Conservation (phyloP, 805 yeast genomes). For the Kazachstania bromeliacearum region DNA sequence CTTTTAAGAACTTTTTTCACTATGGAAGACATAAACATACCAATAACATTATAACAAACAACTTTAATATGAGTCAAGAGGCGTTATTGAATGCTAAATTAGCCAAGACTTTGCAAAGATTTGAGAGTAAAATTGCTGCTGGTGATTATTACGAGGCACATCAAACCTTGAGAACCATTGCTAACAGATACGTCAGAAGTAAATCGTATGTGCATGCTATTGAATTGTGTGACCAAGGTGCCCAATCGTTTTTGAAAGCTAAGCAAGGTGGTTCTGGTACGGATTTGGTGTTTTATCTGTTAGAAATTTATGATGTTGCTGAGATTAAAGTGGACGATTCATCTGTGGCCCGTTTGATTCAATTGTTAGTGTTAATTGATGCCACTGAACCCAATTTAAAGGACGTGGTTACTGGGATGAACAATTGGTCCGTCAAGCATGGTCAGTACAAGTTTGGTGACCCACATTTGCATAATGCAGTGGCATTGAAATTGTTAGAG, state of each 20-base stretch:
- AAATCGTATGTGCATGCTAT: slow-evolving; percentile 62
- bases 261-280: slow-evolving; percentile 73
- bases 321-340: slow-evolving; percentile 34
- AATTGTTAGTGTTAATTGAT: slow-evolving; percentile 36
- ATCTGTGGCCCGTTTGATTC: slow-evolving; percentile 39
- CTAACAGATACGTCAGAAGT: slow-evolving; percentile 68
- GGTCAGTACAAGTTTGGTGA: slow-evolving; percentile 58
- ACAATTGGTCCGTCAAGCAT: slow-evolving; percentile 53
- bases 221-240: slow-evolving; percentile 63
- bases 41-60: too few relatives aligned
- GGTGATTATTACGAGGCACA: slow-evolving; percentile 92
- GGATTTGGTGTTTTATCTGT: slow-evolving; percentile 61
- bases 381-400: slow-evolving; percentile 52
- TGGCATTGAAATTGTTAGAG: slow-evolving; percentile 57
- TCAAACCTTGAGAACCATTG: slow-evolving; percentile 84
- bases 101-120: too few relatives aligned
- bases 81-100: too few relatives aligned
- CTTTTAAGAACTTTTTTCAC: too few relatives aligned
- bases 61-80: too few relatives aligned
- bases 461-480: slow-evolving; percentile 58
- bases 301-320: slow-evolving; percentile 57
- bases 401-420: slow-evolving; percentile 56
- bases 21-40: too few relatives aligned
- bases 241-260: slow-evolving; percentile 56
- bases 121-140: slow-evolving; percentile 54